phyloP scores from a whole-genome alignment of 495 filamentous ascomycete species.

The Xylaria telfairii region DNA sequence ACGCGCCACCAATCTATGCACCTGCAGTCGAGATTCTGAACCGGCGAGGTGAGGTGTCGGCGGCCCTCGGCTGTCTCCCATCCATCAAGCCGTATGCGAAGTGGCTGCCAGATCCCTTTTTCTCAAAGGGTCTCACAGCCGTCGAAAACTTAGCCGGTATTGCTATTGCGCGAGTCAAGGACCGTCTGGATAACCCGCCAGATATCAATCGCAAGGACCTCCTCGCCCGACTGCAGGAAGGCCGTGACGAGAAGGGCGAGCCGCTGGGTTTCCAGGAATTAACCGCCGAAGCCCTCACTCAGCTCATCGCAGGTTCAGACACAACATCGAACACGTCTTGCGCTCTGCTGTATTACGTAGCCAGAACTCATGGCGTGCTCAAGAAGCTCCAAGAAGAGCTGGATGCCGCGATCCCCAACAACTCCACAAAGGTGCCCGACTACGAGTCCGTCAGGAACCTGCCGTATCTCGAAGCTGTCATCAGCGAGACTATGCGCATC shows the following conservation, averaged over 20 bases:
- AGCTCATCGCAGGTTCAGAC: conserved; percentile 89
- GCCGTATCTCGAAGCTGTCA: conserved; percentile 77
- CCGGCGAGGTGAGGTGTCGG: conserved; percentile 70
- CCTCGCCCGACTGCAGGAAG: conserved; percentile 84
- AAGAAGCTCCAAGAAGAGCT: conserved; percentile 73
- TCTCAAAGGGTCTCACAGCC: conserved; percentile 64
- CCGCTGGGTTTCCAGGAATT: conserved; percentile 77
- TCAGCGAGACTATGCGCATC: conserved; percentile 88
- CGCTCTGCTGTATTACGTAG: conserved; percentile 79
- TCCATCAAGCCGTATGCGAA: conserved; percentile 67
- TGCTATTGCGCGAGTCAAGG: conserved; percentile 79
- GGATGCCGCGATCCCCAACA: conserved; percentile 68
- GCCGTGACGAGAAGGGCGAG: conserved; percentile 78
- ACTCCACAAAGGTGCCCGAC: conserved; percentile 62
- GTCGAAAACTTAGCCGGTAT: conserved; percentile 75
- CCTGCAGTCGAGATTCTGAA: conserved; percentile 76
- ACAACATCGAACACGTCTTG: conserved; percentile 91
- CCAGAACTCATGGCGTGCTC: conserved; percentile 73
- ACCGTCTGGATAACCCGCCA: conserved; percentile 71
- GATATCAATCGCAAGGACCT: conserved; percentile 72
- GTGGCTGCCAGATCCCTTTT: conserved; percentile 73
- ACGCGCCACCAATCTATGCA: conserved; percentile 60
- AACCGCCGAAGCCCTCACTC: conserved; percentile 86
- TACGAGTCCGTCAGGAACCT: conserved; percentile 77
- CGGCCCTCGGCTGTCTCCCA: conserved; percentile 66